Conservation (phyloP, 805 yeast species). For the Phaffomyces thermotolerans region DNA sequence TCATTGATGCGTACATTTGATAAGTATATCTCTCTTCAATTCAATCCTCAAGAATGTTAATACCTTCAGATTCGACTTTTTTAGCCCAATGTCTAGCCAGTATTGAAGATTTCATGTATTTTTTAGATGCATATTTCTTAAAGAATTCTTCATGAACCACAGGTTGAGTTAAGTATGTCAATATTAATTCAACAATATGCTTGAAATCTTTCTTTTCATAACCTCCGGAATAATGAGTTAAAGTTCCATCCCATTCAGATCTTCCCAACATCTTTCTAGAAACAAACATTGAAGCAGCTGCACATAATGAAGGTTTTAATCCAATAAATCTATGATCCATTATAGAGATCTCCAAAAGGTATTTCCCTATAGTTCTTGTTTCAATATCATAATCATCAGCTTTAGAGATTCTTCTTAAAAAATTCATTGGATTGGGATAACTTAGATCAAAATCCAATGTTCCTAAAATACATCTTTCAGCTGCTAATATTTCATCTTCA, state of each 20-base stretch:
- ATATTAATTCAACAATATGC: conserved; percentile 63
- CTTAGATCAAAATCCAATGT: conserved; percentile 67
- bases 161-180: conserved; percentile 71
- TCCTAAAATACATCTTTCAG: conserved; percentile 73
- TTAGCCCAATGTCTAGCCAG: conserved; percentile 81
- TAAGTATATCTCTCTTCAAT: neutral
- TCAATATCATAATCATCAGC: conserved; percentile 86
- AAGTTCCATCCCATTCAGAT: conserved; percentile 74
- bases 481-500: conserved; percentile 73
- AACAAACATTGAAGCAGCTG: conserved; percentile 86
- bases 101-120: conserved; percentile 77
- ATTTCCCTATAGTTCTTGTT: conserved; percentile 80
- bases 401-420: conserved; percentile 78
- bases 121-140: conserved; percentile 83
- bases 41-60: conserved; percentile 10
- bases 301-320: conserved; percentile 64
- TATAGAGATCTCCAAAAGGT: conserved; percentile 67
- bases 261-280: conserved; percentile 66
- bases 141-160: conserved; percentile 87
- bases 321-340: conserved; percentile 73
- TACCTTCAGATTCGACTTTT: conserved; percentile 30
- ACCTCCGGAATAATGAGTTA: conserved; percentile 88
- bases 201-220: conserved; percentile 66
- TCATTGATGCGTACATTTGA: neutral
- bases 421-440: conserved; percentile 87